These are phyloP conservation scores for Solanum chmielewskii DNA, from an alignment of 257 asterid genomes.

Conservation along the genomic window DNA sequence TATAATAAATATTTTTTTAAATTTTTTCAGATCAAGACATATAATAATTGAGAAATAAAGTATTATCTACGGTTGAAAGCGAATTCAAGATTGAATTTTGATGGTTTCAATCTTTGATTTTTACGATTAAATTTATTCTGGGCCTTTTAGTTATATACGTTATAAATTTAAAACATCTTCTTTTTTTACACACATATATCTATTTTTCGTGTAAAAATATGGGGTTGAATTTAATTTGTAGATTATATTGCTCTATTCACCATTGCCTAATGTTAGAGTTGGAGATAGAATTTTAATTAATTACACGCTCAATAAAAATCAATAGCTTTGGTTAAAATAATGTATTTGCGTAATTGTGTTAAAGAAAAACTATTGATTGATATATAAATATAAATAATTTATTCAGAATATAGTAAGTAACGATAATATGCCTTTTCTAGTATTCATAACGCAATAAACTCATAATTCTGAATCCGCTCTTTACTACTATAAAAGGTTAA, in stretches of 20 bases:
- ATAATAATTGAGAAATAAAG: background rate
- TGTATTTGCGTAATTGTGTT: background rate
- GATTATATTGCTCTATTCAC: background rate
- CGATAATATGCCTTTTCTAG: background rate
- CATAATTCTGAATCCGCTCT: background rate
- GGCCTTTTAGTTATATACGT: background rate
- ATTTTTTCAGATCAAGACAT: background rate
- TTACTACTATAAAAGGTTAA: background rate
- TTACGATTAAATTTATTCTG: rapidly evolving
- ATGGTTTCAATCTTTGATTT: background rate
- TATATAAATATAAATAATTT: background rate
- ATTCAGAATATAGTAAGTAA: background rate
- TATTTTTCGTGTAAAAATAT: background rate
- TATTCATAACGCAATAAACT: background rate
- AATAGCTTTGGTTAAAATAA: background rate
- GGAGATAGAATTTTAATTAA: background rate
- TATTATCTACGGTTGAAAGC: background rate
- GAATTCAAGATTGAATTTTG: background rate
- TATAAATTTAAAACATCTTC: background rate
- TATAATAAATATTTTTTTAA: background rate
- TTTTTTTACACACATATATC: background rate
- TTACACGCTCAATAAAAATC: background rate
- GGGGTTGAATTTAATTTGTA: no score
- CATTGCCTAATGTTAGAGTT: background rate
- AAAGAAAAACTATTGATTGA: background rate